A percentile compares a stretch with the other conserved stretches of the same genome.
phyloP scores from a whole-genome alignment of 306 rosid genomes.

The Casuarina glauca region DNA sequence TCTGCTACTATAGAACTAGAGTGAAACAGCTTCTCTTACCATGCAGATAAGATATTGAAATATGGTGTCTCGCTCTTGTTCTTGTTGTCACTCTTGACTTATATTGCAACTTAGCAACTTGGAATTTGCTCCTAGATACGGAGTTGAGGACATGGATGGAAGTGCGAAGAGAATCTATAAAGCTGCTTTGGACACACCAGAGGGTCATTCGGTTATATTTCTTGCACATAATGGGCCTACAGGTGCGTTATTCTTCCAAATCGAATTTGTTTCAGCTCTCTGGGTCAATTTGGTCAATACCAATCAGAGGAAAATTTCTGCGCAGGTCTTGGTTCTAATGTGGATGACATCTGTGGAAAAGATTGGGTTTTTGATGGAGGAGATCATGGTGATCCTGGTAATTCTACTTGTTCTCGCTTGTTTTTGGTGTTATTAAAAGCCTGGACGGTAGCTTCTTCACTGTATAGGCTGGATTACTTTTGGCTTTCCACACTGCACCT shows the following conservation, averaged over 20 bases:
- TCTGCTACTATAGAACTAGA: conserved; percentile 15
- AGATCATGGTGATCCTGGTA: conserved; percentile 93
- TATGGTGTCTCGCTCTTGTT: conserved; percentile 13
- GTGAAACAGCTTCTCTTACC: conserved; percentile 21
- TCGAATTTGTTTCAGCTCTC: neutral
- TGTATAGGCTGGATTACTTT: conserved; percentile 10
- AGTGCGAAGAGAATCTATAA: conserved; percentile 74
- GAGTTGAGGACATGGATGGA: conserved; percentile 61
- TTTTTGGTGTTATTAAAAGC: conserved; percentile 7
- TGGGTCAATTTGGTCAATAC: conserved; percentile 11
- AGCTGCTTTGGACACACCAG: conserved; percentile 63
- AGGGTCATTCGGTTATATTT: conserved; percentile 57
- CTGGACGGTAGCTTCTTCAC: conserved; percentile 1
- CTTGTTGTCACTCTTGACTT: conserved; percentile 19
- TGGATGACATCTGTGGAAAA: conserved; percentile 85
- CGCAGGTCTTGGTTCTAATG: conserved; percentile 85
- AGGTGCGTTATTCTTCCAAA: conserved; percentile 42
- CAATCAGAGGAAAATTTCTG: conserved; percentile 21
- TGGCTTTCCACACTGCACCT: neutral
- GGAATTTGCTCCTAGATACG: conserved; percentile 38
- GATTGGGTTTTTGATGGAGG: conserved; percentile 79
- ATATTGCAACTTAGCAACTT: neutral
- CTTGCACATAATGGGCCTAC: conserved; percentile 93
- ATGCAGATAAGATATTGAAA: conserved; percentile 18
- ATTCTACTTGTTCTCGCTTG: conserved; percentile 10